phyloP scores from a whole-genome alignment of 2,329 filamentous ascomycete genomes.

The Cadophora sp. region DNA sequence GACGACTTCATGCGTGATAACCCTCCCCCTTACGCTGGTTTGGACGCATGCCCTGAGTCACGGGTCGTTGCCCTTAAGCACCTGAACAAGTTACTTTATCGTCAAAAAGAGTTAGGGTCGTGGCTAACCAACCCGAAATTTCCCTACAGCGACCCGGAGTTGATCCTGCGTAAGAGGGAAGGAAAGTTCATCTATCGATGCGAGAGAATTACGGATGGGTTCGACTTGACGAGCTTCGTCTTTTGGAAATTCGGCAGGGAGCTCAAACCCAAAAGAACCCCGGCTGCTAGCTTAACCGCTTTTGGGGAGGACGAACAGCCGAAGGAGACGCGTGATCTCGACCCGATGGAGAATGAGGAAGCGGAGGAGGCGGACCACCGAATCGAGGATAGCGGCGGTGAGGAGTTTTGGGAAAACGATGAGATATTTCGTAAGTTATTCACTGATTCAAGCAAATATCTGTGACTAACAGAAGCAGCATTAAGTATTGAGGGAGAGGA shows the following conservation, averaged over 20 bases:
- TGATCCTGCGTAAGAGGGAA: neutral
- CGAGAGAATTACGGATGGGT: neutral
- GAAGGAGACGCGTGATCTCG: neutral
- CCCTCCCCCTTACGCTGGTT: constrained; percentile 10
- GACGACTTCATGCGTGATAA: neutral
- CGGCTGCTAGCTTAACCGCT: neutral
- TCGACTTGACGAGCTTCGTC: neutral
- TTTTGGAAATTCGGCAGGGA: constrained; percentile 2
- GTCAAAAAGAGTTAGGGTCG: neutral
- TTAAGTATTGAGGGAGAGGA: constrained; percentile 1
- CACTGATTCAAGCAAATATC: neutral
- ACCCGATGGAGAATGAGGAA: neutral
- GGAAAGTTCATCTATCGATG: constrained; percentile 9
- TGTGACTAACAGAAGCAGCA: neutral
- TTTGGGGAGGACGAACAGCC: no score
- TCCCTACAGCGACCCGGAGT: neutral
- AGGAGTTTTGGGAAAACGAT: constrained; percentile 10
- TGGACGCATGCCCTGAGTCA: constrained; percentile 5
- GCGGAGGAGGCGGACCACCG: no score
- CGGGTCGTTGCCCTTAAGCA: constrained; percentile 18
- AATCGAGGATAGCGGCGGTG: neutral
- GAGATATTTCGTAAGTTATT: neutral
- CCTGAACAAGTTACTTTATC: neutral
- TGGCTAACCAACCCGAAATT: constrained; percentile 9
- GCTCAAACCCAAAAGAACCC: neutral